Percentiles rank a stretch among this genome's conserved stretches.
Conservation (phyloP, 108 stramenopile species). For the Epithemia pelagica region DNA sequence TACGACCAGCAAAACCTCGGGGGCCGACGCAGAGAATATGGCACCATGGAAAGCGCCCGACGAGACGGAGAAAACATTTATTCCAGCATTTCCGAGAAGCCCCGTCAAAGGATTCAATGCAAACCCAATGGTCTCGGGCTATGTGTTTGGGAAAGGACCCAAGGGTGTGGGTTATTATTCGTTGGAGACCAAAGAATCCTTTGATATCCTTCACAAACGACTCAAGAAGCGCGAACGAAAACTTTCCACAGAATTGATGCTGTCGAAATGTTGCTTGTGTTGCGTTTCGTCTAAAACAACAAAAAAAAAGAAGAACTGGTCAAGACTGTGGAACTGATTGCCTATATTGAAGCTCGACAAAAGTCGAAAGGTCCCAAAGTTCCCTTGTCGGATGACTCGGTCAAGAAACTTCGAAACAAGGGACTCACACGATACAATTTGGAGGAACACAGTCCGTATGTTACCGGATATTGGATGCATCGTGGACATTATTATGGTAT, state of each 20-base stretch:
- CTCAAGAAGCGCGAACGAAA: neutral
- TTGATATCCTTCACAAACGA: neutral
- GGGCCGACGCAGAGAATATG: neutral
- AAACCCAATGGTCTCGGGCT: constrained; percentile 1
- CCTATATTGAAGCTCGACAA: neutral
- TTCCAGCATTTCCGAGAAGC: neutral
- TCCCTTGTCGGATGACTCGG: too few species aligned
- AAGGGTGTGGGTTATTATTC: constrained; percentile 7
- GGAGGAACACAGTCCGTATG: too few species aligned
- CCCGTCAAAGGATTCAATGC: neutral
- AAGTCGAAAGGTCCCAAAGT: neutral
- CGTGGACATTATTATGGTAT: too few species aligned
- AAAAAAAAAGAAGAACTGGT: neutral
- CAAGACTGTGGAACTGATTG: neutral
- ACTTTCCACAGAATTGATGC: neutral
- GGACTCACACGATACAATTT: too few species aligned
- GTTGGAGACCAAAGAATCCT: neutral
- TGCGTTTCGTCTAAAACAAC: neutral
- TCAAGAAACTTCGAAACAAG: too few species aligned
- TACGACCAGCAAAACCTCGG: neutral
- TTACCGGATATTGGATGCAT: too few species aligned
- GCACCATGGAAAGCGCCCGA: too few species aligned
- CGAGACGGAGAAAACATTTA: too few species aligned
- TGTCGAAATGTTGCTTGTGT: neutral
- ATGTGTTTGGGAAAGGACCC: constrained; percentile 5